phyloP scores from a whole-genome alignment of 2,329 filamentous ascomycete species.

The Fusarium clavum region DNA sequence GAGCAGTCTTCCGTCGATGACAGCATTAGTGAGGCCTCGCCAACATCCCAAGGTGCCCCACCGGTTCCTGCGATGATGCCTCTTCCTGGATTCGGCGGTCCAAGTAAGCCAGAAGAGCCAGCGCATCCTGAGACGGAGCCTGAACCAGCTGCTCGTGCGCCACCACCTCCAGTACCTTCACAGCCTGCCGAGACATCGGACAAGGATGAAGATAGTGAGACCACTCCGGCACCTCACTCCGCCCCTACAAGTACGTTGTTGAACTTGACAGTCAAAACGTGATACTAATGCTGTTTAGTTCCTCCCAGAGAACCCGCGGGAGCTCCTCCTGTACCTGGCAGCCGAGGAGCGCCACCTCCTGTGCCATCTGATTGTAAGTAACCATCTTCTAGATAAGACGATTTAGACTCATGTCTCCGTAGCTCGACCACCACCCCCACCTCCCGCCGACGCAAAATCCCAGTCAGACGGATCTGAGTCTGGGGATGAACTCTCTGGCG shows the following conservation, averaged over 20 bases:
- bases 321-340: conserved; percentile 60
- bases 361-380: conserved; percentile 71
- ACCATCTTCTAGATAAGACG: conserved; percentile 20
- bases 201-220: conserved; percentile 52
- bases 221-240: conserved; percentile 50
- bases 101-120: conserved; percentile 59
- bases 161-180: conserved; percentile 49
- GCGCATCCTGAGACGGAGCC: conserved; percentile 54
- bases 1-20: conserved; percentile 57
- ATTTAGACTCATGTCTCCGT: conserved; percentile 43
- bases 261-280: not conserved
- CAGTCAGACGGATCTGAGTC: conserved; percentile 85
- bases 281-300: conserved; percentile 48
- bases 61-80: conserved; percentile 71
- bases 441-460: conserved; percentile 67
- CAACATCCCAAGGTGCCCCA: conserved; percentile 58
- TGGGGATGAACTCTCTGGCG: conserved; percentile 82
- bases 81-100: conserved; percentile 78
- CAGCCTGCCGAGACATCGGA: conserved; percentile 42
- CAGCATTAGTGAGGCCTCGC: conserved; percentile 58
- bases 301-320: conserved; percentile 50
- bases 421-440: conserved; percentile 73
- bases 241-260: conserved; percentile 39
- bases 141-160: conserved; percentile 44
- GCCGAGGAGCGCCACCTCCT: conserved; percentile 67